Conservation (phyloP, 2,329 filamentous ascomycete species). For the Eutypella sp. region DNA sequence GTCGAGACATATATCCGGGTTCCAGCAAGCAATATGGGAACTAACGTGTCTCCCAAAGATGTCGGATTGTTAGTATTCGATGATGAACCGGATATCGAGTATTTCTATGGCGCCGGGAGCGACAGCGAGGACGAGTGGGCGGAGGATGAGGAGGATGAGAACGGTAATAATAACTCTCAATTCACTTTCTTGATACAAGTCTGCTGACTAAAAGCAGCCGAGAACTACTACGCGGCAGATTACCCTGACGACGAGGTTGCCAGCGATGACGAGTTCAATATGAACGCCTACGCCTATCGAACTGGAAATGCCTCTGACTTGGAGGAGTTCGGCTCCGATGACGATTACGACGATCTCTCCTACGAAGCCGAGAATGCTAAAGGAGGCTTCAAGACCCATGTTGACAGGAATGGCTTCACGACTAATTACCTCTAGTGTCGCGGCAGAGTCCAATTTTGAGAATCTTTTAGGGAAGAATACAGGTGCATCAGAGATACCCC, state of each 20-base stretch:
- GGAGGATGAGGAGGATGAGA: slow-evolving; percentile 61
- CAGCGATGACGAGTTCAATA: slow-evolving; percentile 61
- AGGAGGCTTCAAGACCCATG: slow-evolving; percentile 27
- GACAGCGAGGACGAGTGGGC: slow-evolving; percentile 55
- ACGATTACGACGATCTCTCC: slow-evolving; percentile 27
- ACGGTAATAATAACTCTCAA: slow-evolving; percentile 40
- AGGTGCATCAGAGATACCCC: too few relatives aligned
- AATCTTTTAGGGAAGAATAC: too few relatives aligned
- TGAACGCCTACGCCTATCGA: slow-evolving; percentile 50
- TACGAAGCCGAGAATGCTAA: slow-evolving; percentile 25
- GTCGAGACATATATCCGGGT: slow-evolving; percentile 62
- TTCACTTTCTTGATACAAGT: background rate
- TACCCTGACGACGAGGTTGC: slow-evolving; percentile 77
- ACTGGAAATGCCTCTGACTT: slow-evolving; percentile 49
- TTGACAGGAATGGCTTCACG: slow-evolving; percentile 32
- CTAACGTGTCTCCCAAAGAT: slow-evolving; percentile 42
- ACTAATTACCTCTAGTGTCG: slow-evolving; percentile 21
- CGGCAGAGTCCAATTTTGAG: too few relatives aligned
- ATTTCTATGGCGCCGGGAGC: slow-evolving; percentile 57
- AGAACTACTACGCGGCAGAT: slow-evolving; percentile 74
- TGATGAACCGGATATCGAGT: slow-evolving; percentile 51
- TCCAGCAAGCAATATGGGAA: slow-evolving; percentile 44
- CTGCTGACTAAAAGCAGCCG: slow-evolving; percentile 41
- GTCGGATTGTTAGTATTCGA: slow-evolving; percentile 55
- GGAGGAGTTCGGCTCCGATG: slow-evolving; percentile 46